Conservation (phyloP, 768 basidiomycete genomes). For the Auriscalpium microsporum region DNA sequence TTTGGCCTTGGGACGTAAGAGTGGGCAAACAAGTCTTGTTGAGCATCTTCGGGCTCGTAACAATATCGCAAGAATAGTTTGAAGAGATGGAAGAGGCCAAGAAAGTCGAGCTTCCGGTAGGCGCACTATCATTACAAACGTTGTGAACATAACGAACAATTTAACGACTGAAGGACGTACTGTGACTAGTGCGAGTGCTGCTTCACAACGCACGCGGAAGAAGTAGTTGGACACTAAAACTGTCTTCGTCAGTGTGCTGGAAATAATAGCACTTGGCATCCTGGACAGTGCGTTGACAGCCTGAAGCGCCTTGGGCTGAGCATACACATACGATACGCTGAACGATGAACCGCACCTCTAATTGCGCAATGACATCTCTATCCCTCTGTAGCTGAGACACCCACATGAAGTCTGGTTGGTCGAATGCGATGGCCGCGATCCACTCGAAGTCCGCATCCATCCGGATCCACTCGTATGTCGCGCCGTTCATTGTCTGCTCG, state of each 20-base stretch:
- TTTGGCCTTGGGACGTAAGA: slow-evolving; percentile 93
- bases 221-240: slow-evolving; percentile 94
- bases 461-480: slow-evolving; percentile 98
- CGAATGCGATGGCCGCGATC: slow-evolving; percentile 88
- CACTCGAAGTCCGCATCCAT: slow-evolving; percentile 99
- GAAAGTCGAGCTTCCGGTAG: slow-evolving; percentile 70
- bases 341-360: slow-evolving; percentile 60
- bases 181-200: slow-evolving; percentile 72
- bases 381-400: slow-evolving; percentile 92
- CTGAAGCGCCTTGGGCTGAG: slow-evolving; percentile 34
- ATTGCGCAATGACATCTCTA: slow-evolving; percentile 92
- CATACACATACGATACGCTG: not conserved
- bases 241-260: slow-evolving; percentile 87
- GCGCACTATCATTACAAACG: slow-evolving; percentile 53
- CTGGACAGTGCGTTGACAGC: slow-evolving; percentile 83
- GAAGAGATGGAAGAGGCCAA: slow-evolving; percentile 92
- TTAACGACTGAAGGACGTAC: slow-evolving; percentile 37
- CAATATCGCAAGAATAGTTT: slow-evolving; percentile 89
- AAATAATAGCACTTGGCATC: slow-evolving; percentile 77
- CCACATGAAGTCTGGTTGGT: slow-evolving; percentile 99
- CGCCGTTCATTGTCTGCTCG: slow-evolving; percentile 85
- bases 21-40: slow-evolving; percentile 77
- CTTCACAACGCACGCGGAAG: slow-evolving; percentile 92
- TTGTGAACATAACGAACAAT: slow-evolving; percentile 7
- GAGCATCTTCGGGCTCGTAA: slow-evolving; percentile 77